Evolutionary conservation across 495 filamentous ascomycete genomes (phyloP), one percentile per base, ranked within the genome.

Genomic region (Lepidopterella palustris): DNA sequence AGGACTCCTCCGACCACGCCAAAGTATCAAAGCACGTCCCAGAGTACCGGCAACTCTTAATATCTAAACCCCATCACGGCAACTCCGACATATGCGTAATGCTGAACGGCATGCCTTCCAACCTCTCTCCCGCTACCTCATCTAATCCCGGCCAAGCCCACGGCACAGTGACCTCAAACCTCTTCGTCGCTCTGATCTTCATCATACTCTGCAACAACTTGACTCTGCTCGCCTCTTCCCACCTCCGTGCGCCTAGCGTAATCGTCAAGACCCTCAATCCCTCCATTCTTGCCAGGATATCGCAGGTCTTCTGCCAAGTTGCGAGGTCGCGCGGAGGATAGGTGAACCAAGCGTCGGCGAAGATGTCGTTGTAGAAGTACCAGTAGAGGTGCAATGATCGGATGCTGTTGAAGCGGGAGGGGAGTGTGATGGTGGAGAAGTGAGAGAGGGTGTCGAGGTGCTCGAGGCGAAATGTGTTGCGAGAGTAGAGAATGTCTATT

Each of bases 351-450:
- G 47, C 15, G 23, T 50, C 24, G 15, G 15, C 18, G 20, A 24
- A 50, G 47, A 50, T 50, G 47, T 50, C 47, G 24, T 15, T 21
- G 18, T 50, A 15, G 20, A 50, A 50, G 47, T 25, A 50, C 47
- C 47, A 50, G 21, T 25, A 27, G 24, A 50, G 18, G 15, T 27
- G 47, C 20, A 50, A 27, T 5, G 47, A 25, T 3, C 21, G 21
- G 24, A 50, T 50, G 47, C 20, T 24, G 20, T 50, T 50, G 47
- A 50, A 50, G n/a, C 25, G 47, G 47, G 5, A 27, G 15, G 47
- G 47, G n/a, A 50, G 47, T 13, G 26, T 26, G 18, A 50, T 10
- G 1, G 47, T 50, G 23, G 47, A 50, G 20, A 50, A 50, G 26
- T 50, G 25, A 15, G 24, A 25, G 47, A 50, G 23, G 20, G 47